Evolutionary conservation across 768 basidiomycete species (phyloP).

Genomic region (Termitomyces sp.): DNA sequence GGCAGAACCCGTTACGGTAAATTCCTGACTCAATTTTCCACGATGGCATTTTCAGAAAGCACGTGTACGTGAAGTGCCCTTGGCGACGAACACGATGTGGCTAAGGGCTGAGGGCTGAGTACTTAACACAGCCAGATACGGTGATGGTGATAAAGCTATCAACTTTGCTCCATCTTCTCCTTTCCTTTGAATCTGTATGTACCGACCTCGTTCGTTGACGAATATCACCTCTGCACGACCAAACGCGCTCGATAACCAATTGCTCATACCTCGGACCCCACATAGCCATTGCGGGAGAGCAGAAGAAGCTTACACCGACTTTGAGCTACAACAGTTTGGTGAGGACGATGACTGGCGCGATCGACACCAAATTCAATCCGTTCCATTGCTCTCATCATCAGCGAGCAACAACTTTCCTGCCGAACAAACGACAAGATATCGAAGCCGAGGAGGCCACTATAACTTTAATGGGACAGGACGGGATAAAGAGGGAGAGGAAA

Average conservation of each 20-base stretch:
- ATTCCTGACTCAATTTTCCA: neutral
- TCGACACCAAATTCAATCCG: slow-evolving; percentile 34
- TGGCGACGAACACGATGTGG: neutral
- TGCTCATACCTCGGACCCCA: slow-evolving; percentile 58
- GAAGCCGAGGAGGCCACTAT: slow-evolving; percentile 40
- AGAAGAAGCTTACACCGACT: slow-evolving; percentile 49
- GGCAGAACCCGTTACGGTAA: no score
- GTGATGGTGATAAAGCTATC: neutral
- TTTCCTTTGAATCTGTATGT: slow-evolving; percentile 26
- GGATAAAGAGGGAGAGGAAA: slow-evolving; percentile 15
- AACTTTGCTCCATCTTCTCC: neutral
- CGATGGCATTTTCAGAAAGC: neutral
- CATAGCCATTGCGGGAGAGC: slow-evolving; percentile 57
- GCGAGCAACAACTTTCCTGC: slow-evolving; percentile 36
- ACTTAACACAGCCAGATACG: neutral
- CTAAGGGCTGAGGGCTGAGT: no score
- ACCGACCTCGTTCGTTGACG: slow-evolving; percentile 36
- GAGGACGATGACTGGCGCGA: slow-evolving; percentile 33
- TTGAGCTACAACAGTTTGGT: slow-evolving; percentile 41
- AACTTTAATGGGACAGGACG: slow-evolving; percentile 8
- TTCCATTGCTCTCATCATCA: slow-evolving; percentile 48
- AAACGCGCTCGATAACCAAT: slow-evolving; percentile 30
- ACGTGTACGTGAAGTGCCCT: neutral
- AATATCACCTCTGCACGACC: slow-evolving; percentile 31
- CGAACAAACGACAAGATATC: slow-evolving; percentile 27